Evolutionary conservation across 2,329 filamentous ascomycete species (phyloP).

Genomic region (Sporothrix inflata): DNA sequence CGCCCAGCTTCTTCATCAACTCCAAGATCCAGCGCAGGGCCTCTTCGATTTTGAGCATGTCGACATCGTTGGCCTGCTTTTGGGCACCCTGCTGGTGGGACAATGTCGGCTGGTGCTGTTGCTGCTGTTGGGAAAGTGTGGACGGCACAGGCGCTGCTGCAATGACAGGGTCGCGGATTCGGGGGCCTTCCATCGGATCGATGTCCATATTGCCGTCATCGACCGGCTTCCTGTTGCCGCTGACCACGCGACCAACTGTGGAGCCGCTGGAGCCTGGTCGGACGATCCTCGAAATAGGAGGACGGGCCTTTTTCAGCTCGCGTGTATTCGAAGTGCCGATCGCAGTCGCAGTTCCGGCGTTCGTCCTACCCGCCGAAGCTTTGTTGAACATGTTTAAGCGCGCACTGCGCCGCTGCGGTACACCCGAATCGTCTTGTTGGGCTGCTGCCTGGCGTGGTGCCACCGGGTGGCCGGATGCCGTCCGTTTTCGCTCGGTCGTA

Average conservation of each 20-base stretch:
- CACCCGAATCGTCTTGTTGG: constrained; percentile 63
- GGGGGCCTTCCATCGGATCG: constrained; percentile 63
- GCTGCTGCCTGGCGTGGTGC: constrained; percentile 53
- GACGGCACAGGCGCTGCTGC: not conserved
- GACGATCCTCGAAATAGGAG: constrained; percentile 68
- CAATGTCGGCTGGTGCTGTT: not conserved
- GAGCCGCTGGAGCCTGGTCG: constrained; percentile 67
- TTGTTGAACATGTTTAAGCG: constrained; percentile 72
- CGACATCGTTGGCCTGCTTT: constrained; percentile 50
- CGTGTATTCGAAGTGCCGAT: constrained; percentile 65
- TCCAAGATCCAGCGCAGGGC: constrained; percentile 77
- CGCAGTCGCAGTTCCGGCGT: constrained; percentile 55
- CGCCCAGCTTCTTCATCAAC: constrained; percentile 78
- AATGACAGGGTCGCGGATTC: constrained; percentile 30
- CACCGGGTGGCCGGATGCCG: constrained; percentile 80
- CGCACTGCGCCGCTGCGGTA: constrained; percentile 70
- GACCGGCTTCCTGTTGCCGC: constrained; percentile 80
- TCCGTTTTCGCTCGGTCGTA: constrained; percentile 77
- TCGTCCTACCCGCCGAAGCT: constrained; percentile 67
- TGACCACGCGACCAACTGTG: constrained; percentile 83
- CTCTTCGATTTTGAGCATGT: constrained; percentile 71
- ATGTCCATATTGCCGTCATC: constrained; percentile 70
- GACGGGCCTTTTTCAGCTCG: constrained; percentile 83
- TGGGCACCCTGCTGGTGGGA: constrained; percentile 35
- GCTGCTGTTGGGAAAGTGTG: constrained; percentile 28